phyloP scores from a whole-genome alignment of 192 early-diverging fungal species.

The Powellomyces hirtus region DNA sequence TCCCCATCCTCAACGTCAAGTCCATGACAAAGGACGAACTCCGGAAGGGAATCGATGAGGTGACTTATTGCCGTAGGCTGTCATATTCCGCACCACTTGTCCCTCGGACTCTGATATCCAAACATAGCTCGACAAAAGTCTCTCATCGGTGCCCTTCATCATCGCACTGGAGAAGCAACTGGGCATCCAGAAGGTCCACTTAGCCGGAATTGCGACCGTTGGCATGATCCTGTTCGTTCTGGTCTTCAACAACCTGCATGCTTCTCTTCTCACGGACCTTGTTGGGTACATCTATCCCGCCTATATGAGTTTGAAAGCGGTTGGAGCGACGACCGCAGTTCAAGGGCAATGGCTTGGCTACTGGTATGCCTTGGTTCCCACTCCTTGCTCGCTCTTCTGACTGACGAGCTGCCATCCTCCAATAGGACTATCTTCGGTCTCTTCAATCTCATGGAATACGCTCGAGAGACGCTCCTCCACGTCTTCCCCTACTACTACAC shows the following conservation, averaged over 20 bases:
- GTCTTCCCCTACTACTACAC: slow-evolving; percentile 31
- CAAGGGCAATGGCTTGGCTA: slow-evolving; percentile 21
- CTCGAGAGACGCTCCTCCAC: not conserved
- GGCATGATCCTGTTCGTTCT: slow-evolving; percentile 1
- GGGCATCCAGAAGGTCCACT: slow-evolving; percentile 8
- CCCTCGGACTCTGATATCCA: not conserved
- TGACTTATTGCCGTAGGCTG: not conserved
- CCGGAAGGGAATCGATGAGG: not conserved
- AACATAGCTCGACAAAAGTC: slow-evolving; percentile 14
- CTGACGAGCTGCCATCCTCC: not conserved
- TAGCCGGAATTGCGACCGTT: not conserved
- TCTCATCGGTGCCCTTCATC: slow-evolving; percentile 3
- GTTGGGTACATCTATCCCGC: slow-evolving; percentile 18
- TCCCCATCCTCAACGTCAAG: slow-evolving; percentile 12
- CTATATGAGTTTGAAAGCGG: slow-evolving; percentile 10
- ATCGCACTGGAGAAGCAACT: not conserved
- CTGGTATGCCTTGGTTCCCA: not conserved
- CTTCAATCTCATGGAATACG: slow-evolving; percentile 22
- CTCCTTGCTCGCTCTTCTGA: not conserved
- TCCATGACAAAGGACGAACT: slow-evolving; percentile 18
- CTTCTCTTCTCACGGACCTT: slow-evolving; percentile 16
- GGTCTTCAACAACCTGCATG: slow-evolving; percentile 20
- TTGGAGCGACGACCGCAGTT: not conserved
- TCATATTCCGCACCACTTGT: not conserved
- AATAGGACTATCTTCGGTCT: slow-evolving; percentile 17